These are phyloP conservation scores for Hygrophila difformis DNA, from an alignment of 257 asterid genomes.

Conservation along the genomic window DNA sequence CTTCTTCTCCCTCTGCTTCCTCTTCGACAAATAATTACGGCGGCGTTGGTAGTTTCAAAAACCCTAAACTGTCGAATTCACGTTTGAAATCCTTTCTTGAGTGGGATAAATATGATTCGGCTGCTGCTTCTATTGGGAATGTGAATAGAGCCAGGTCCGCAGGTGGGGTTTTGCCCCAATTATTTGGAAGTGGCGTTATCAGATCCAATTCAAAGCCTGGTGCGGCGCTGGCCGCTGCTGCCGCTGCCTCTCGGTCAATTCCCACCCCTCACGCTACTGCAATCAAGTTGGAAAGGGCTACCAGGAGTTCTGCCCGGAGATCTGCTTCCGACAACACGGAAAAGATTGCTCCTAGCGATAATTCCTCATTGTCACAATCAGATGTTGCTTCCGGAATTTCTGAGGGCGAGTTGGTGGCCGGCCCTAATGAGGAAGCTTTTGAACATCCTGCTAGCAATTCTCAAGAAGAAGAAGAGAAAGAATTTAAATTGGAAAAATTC, in stretches of 20 bases:
- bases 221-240: conserved; percentile 88
- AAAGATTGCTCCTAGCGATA: conserved; percentile 12
- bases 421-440: conserved; percentile 10
- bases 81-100: conserved; percentile 17
- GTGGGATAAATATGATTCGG: conserved; percentile 14
- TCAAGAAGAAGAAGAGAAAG: conserved; percentile 21
- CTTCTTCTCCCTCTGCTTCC: conserved; percentile 43
- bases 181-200: conserved; percentile 46
- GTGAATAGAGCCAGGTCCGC: conserved; percentile 16
- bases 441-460: conserved; percentile 10
- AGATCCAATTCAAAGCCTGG: conserved; percentile 83
- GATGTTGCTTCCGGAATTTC: conserved; percentile 19
- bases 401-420: conserved; percentile 17
- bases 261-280: conserved; percentile 76
- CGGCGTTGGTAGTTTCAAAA: conserved; percentile 6
- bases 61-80: no score
- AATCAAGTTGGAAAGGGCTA: conserved; percentile 53
- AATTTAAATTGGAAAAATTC: conserved; percentile 15
- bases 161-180: conserved; percentile 37
- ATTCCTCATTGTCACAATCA: conserved; percentile 14
- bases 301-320: conserved; percentile 22
- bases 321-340: conserved; percentile 23
- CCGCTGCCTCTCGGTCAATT: conserved; percentile 77
- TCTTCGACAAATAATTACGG: conserved; percentile 18
- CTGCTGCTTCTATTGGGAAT: conserved; percentile 9